phyloP scores from a whole-genome alignment of 306 rosid genomes.

The Ziziphus jujuba region DNA sequence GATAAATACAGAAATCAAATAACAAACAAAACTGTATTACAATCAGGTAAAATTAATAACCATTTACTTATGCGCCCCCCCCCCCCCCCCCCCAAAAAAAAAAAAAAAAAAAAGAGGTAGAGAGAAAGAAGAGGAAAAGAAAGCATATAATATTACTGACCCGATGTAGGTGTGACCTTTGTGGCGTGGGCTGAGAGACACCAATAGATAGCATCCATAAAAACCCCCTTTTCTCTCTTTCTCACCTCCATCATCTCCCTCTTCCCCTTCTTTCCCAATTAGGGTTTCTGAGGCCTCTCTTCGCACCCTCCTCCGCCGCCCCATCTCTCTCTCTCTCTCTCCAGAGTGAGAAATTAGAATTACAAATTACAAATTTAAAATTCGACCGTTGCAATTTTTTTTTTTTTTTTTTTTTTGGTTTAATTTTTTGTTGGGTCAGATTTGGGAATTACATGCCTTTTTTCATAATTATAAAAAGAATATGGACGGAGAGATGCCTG shows the following conservation, averaged over 20 bases:
- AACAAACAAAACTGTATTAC: neutral
- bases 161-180: conserved; percentile 95
- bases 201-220: conserved; percentile 79
- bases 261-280: conserved; percentile 16
- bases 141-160: conserved; percentile 29
- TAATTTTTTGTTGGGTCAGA: no score
- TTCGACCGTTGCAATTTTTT: conserved; percentile 66
- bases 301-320: conserved; percentile 45
- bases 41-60: neutral
- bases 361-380: conserved; percentile 11
- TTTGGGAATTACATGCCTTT: no score
- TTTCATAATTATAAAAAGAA: no score
- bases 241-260: conserved; percentile 20
- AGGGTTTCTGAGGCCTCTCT: conserved; percentile 38
- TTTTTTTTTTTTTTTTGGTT: no score
- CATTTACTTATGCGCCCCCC: no score
- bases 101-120: neutral
- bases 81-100: no score
- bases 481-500: no score
- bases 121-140: neutral
- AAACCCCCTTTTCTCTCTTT: conserved; percentile 47
- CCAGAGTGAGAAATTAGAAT: neutral
- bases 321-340: conserved; percentile 36
- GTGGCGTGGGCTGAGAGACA: conserved; percentile 79
- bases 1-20: neutral